Conservation (phyloP, 2,329 filamentous ascomycete genomes). For the Claviceps maximensis region DNA sequence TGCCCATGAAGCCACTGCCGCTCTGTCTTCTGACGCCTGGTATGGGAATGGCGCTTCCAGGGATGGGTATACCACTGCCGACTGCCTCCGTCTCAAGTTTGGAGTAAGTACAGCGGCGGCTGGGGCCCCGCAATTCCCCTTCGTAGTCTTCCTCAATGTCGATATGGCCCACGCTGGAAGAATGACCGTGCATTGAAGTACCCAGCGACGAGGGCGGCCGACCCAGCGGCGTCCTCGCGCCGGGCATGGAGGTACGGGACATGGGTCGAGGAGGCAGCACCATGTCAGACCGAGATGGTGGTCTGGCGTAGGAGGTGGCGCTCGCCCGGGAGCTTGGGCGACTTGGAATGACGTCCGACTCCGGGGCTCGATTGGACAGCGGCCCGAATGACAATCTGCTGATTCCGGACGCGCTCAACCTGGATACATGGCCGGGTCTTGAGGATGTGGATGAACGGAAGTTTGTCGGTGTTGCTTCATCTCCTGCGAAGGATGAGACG, state of each 20-base stretch:
- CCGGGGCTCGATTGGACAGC: constrained; percentile 41
- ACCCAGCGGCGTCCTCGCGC: constrained; percentile 51
- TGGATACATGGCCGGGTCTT: constrained; percentile 37
- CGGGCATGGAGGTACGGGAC: constrained; percentile 49
- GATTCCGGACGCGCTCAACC: constrained; percentile 49
- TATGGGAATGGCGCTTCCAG: constrained; percentile 33
- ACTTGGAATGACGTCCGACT: constrained; percentile 34
- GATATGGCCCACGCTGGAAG: constrained; percentile 42
- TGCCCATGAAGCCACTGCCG: constrained; percentile 26
- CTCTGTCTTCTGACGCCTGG: constrained; percentile 31
- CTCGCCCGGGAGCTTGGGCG: constrained; percentile 65
- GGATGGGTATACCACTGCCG: constrained; percentile 26
- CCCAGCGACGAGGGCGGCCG: constrained; percentile 61
- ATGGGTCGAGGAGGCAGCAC: constrained; percentile 44
- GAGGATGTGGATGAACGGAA: constrained; percentile 22
- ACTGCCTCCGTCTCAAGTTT: constrained; percentile 30
- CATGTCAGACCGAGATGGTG: constrained; percentile 40
- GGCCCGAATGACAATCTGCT: constrained; percentile 51
- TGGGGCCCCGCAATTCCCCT: constrained; percentile 35
- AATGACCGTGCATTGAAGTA: constrained; percentile 46
- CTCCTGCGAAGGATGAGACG: constrained; percentile 35
- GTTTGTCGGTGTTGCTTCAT: constrained; percentile 37
- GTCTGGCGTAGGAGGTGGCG: constrained; percentile 39
- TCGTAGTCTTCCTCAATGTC: constrained; percentile 31
- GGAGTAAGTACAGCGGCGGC: constrained; percentile 40